Evolutionary conservation across 495 filamentous ascomycete genomes (phyloP), one percentile per base, ranked within the genome.

Genomic region (Astrothelium subdiscretum): DNA sequence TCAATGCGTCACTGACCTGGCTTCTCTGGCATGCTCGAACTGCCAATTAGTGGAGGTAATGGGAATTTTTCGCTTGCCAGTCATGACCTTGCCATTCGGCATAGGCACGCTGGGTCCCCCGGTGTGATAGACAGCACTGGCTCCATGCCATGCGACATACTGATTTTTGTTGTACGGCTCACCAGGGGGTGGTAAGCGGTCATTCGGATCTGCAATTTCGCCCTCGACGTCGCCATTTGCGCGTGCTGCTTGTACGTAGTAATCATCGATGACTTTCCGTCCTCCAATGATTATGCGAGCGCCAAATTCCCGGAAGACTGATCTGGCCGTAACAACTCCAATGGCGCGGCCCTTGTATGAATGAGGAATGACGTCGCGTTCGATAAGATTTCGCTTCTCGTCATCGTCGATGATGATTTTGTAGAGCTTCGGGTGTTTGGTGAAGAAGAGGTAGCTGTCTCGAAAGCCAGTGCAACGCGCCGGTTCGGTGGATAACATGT

Each of bases 31-130:
- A 72, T 98, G 94, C 75, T 97, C 91, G 24, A 92, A 75, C 83
- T 94, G 92, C 94, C 94, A 98, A 70, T 98, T 98, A n/a, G 87
- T 83, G 62, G 92, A 90, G 31, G 91, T 98, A n/a, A 98, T 85
- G 26, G 87, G 84, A 8, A 95, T 85, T 58, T 88, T 85, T 62
- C 88, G 81, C 75, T 94, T 96, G 74, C 92, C 92, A 59, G 75
- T 75, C 59, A 86, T 80, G 15, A 83, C 78, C 73, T 92, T 94
- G 58, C 89, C 89, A 58, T 80, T 85, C 54, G 85, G 84, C 67
- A 85, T 75, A 0, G 92, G 92, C 18, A 92, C 82, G 29, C 87
- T 85, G 1, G 91, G 89, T 0, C 79, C 84, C 32, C 83, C 86
- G 1, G 89, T 89, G 68, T 97, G 91, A 69, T 98, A 98, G 13